Base-by-base conservation (phyloP, 2,329 filamentous ascomycete genomes). In the Ascochyta viciae-villosae region DNA sequence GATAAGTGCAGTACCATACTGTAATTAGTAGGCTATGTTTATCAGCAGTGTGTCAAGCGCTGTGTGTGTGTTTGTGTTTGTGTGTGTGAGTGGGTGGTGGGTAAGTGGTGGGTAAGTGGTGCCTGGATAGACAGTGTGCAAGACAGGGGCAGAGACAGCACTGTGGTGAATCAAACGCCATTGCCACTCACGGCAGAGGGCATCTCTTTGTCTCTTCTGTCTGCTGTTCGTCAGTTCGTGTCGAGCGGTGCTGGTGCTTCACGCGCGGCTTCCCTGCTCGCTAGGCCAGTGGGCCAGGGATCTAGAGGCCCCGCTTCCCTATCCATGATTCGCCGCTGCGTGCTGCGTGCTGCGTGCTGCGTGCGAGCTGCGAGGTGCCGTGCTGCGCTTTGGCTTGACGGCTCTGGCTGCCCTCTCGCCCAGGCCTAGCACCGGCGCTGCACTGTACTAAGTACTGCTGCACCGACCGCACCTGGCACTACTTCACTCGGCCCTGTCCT, bases 251-350 rank as follows among this genome's bases (percentile, higher is more conserved):
- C 19, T 29, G 19, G 19, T 19, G 19, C 19, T 19, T 19, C 19
- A 19, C 19, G 19, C 19, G 19, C 19, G 19, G 19, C 19, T 19
- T 19, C 19, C 19, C 2, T 19, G 19, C 19, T 19, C 19, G 19
- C 19, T 46, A 41, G 50, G 22, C 34, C 15, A 35, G 26, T 19
- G 29, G 26, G 19, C 26, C n/a, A 42, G 65, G 47, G 60, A 51
- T 55, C 63, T 59, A 61, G 39, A 39, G 31, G 45, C 51, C 39
- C 53, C 57, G 56, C 58, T 59, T 58, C 50, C 47, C 41, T 37
- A 7, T 54, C 63, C 57, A 48, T 64, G 49, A 63, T 68, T 70
- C 64, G 66, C 62, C 61, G 65, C 63, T 62, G 58, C 24, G 24
- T 26, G 24, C 24, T 26, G 24, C 24, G 24, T 26, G 24, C 24